phyloP scores from a whole-genome alignment of 1,284 basidiomycete species.

The Trametes polyzona region DNA sequence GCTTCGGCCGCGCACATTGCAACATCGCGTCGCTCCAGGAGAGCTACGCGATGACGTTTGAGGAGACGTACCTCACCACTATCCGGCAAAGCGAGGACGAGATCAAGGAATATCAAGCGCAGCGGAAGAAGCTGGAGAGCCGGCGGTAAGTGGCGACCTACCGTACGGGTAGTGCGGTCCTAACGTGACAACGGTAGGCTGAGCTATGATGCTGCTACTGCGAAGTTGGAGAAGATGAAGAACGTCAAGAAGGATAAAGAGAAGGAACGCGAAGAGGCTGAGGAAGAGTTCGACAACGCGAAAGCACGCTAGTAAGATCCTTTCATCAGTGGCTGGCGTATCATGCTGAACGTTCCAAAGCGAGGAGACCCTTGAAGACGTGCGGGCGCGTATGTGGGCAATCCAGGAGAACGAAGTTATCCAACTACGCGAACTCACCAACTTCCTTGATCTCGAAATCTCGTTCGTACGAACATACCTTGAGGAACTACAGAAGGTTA shows the following conservation, averaged over 20 bases:
- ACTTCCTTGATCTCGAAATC: slow-evolving; percentile 72
- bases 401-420: slow-evolving; percentile 79
- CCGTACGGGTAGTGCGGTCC: background rate
- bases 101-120: slow-evolving; percentile 71
- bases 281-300: slow-evolving; percentile 75
- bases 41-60: slow-evolving; percentile 70
- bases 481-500: slow-evolving; percentile 70
- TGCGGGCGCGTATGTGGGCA: slow-evolving; percentile 70
- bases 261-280: slow-evolving; percentile 72
- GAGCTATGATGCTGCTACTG: slow-evolving; percentile 75
- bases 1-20: slow-evolving; percentile 80
- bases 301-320: slow-evolving; percentile 74
- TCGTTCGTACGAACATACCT: slow-evolving; percentile 75
- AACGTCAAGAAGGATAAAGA: slow-evolving; percentile 68
- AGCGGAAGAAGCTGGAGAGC: slow-evolving; percentile 82
- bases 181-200: slow-evolving; percentile 46
- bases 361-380: slow-evolving; percentile 82
- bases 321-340: background rate
- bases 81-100: slow-evolving; percentile 65
- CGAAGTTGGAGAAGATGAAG: slow-evolving; percentile 68
- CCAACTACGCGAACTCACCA: slow-evolving; percentile 69
- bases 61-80: slow-evolving; percentile 71
- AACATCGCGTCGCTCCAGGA: slow-evolving; percentile 83
- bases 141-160: slow-evolving; percentile 55
- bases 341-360: slow-evolving; percentile 41